Base-by-base conservation (phyloP, 305 asterid genomes). In the Andrographis paniculata region DNA sequence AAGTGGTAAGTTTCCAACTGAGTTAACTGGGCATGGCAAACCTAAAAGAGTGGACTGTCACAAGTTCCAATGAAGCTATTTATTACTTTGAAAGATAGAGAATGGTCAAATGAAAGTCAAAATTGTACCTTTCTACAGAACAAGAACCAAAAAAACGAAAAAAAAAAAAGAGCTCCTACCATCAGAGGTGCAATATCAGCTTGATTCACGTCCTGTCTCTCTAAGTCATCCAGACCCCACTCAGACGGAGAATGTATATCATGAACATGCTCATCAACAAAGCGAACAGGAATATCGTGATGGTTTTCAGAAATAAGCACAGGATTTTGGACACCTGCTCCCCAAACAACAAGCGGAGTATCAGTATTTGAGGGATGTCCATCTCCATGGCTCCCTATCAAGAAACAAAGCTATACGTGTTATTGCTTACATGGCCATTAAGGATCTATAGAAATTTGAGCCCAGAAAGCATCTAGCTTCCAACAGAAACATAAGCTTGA, bases 331-430 rank as follows among this genome's bases (percentile, higher is more conserved):
- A 81, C 72, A 30, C 99, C 99, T 20, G 96, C 94, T 48, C 99
- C 99, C 96, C 96, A 91, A 59, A 75, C 96, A 63, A 91, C 96
- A 15, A 91, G 94, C 27, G 99, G 95, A 47, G 99, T 91, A 60
- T 83, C 96, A 7, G 96, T 91, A 67, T 80, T 79, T 48, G 99
- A 60, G 16, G 95, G 95, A 72, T 91, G 96, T 55, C 99, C 99
- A 74, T 91, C 99, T 65, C 99, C 96, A 59, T 91, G 99, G 61
- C 96, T 91, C 56, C 99, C 96, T 91, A 59, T 64, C 61, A 72
- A 14, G 51, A 55, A 58, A 48, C 38, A 20, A 56, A 58, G 20
- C 54, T 45, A 52, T 64, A 55, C 22, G 56, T 30, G 17, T 62
- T 48, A 42, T 16, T 20, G 31, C 44, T 9, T 17, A 44, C 1